A percentile compares a stretch with the other conserved stretches of the same genome.
Evolutionary conservation across 306 rosid genomes (phyloP).

Genomic region (Delonix regia): DNA sequence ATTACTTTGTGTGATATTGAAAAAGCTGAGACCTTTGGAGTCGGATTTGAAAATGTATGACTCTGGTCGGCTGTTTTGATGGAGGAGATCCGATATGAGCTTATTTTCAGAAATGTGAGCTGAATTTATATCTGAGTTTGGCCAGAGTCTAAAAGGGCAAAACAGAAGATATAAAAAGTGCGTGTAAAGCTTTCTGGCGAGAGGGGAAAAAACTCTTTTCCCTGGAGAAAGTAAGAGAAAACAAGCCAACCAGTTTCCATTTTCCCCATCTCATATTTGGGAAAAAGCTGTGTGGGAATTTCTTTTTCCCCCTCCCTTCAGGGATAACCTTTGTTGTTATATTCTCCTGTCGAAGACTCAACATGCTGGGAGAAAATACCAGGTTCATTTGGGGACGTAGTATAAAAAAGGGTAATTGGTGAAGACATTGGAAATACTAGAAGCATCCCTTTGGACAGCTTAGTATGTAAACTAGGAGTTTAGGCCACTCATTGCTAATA

Average conservation of each 20-base stretch:
- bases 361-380: constrained; percentile 25
- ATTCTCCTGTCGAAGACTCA: constrained; percentile 10
- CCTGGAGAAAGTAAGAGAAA: background rate
- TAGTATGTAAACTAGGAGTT: constrained; percentile 28
- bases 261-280: background rate
- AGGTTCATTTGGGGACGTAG: constrained; percentile 23
- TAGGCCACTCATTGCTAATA: constrained; percentile 19
- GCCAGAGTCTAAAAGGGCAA: background rate
- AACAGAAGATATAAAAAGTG: background rate
- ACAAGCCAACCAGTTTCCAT: constrained; percentile 9
- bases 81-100: constrained; percentile 10
- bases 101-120: constrained; percentile 34
- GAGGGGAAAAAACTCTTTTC: background rate
- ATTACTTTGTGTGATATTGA: background rate
- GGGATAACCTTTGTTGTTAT: background rate
- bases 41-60: constrained; percentile 33
- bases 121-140: constrained; percentile 40
- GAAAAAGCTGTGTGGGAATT: background rate
- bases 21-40: constrained; percentile 37
- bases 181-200: background rate
- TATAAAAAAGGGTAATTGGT: background rate
- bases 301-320: background rate
- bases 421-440: constrained; percentile 27
- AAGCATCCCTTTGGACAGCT: constrained; percentile 23
- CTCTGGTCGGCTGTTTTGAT: constrained; percentile 24